Base-by-base conservation (phyloP, 2,329 filamentous ascomycete genomes). In the Colletotrichum salicis region DNA sequence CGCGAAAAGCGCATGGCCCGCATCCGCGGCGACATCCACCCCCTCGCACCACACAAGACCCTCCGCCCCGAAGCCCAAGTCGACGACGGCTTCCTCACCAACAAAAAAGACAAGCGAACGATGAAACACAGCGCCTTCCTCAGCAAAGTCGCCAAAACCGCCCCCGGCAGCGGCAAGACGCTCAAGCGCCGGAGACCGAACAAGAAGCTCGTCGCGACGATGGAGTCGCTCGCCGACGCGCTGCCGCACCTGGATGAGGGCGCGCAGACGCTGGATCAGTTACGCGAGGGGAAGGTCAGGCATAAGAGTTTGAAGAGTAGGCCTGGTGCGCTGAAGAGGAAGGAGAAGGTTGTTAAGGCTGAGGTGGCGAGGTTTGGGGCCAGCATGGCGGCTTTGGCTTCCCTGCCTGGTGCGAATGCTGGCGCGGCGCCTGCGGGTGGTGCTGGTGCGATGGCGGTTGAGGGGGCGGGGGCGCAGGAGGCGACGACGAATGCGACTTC, bases 321-420 rank as follows among this genome's bases (percentile, higher is more conserved):
- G 65, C 94, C 91, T 3, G 96, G 96, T 0, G 94, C 94, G 27
- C 87, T 95, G 83, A 97, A 94, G 88, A 87, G 89, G 78, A 96
- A 94, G 83, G 93, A 95, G 83, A 92, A 88, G 81, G 79, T 98
- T 37, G 93, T 97, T 70, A 90, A 86, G 80, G 86, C 89, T 71
- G 96, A 98, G 87, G 92, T 93, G 84, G 91, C 95, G 80, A 86
- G 96, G 72, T 98, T 98, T 80, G 92, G 91, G 48, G 89, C 87
- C 79, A 98, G 94, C 79, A 86, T 98, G 87, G 95, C 93, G 22
- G 89, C 92, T 81, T 84, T 98, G 84, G 86, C 87, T 15, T 81
- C 79, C 19, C 81, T 67, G 19, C 51, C 65, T 48, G 51, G 27
- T 86, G 33, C 75, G 76, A 59, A 64, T 5, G 37, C 67, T 19